These are phyloP conservation scores for Aaosphaeria pasadenensis DNA, from an alignment of 2,329 filamentous ascomycete species.

Conservation along the genomic window DNA sequence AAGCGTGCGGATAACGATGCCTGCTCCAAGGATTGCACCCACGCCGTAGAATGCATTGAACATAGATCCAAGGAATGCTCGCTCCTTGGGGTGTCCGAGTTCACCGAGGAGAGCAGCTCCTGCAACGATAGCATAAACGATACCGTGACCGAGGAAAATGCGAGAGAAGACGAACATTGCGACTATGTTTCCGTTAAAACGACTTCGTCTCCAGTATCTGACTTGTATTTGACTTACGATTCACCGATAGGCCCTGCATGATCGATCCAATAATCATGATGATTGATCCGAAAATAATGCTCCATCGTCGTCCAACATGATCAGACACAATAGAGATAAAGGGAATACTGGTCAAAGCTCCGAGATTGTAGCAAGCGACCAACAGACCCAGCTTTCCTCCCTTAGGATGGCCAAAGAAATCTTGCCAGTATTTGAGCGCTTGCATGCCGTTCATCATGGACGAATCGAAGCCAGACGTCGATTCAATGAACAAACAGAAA, in stretches of 20 bases:
- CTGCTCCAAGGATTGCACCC: slow-evolving; percentile 55
- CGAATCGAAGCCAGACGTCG: slow-evolving; percentile 59
- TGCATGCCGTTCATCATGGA: slow-evolving; percentile 44
- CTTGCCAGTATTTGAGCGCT: slow-evolving; percentile 39
- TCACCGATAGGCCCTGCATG: slow-evolving; percentile 53
- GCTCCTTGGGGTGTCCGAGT: slow-evolving; percentile 66
- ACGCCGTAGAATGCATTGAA: slow-evolving; percentile 69
- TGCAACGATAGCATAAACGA: slow-evolving; percentile 61
- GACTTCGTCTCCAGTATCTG: neutral
- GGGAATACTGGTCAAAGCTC: slow-evolving; percentile 57
- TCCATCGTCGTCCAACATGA: slow-evolving; percentile 54
- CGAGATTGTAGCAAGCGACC: slow-evolving; percentile 58
- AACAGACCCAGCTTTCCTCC: slow-evolving; percentile 54
- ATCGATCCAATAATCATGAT: slow-evolving; percentile 57
- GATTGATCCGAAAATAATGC: slow-evolving; percentile 54
- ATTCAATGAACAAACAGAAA: slow-evolving; percentile 62
- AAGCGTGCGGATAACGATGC: slow-evolving; percentile 62
- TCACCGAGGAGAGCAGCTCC: slow-evolving; percentile 64
- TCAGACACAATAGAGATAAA: slow-evolving; percentile 58
- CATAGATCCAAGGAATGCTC: slow-evolving; percentile 62
- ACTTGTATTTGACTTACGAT: slow-evolving; percentile 16
- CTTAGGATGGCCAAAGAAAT: slow-evolving; percentile 47
- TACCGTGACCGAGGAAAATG: slow-evolving; percentile 65
- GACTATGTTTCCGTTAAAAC: slow-evolving; percentile 13
- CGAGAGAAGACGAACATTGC: slow-evolving; percentile 58